phyloP scores from a whole-genome alignment of 805 yeast species.

The Candida palmyrensis region DNA sequence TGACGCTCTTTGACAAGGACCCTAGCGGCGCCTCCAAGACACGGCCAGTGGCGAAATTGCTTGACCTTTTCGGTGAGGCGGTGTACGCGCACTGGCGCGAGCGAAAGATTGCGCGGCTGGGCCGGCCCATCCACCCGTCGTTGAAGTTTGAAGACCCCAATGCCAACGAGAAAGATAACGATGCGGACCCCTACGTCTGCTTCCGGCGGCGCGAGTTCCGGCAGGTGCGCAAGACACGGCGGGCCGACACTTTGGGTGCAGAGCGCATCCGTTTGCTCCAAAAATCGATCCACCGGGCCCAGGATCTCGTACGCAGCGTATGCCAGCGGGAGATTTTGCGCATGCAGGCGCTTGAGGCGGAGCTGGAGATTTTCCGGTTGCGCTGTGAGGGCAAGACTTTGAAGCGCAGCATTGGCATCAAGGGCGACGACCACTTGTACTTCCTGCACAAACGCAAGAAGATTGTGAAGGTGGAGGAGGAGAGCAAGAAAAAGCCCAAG shows the following conservation, averaged over 20 bases:
- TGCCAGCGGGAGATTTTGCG: constrained; percentile 70
- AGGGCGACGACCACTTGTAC: constrained; percentile 81
- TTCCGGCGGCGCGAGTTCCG: constrained; percentile 93
- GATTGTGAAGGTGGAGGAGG: constrained; percentile 28
- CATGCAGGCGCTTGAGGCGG: constrained; percentile 56
- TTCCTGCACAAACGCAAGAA: constrained; percentile 72
- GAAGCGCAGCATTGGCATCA: constrained; percentile 70
- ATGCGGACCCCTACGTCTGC: constrained; percentile 90
- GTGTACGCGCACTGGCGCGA: constrained; percentile 79
- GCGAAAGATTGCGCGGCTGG: constrained; percentile 66
- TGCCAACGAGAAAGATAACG: constrained; percentile 73
- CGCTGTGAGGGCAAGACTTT: constrained; percentile 67
- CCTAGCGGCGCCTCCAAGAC: constrained; percentile 10
- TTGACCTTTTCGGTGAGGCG: constrained; percentile 56
- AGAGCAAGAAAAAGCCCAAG: constrained; percentile 23
- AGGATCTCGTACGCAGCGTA: constrained; percentile 60
- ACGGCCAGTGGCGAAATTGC: constrained; percentile 44
- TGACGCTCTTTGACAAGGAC: constrained; percentile 53
- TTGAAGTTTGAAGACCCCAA: constrained; percentile 79
- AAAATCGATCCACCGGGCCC: constrained; percentile 71
- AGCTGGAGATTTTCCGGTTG: constrained; percentile 62
- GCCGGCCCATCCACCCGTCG: constrained; percentile 66
- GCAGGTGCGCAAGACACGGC: constrained; percentile 92
- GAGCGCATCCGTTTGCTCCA: constrained; percentile 74
- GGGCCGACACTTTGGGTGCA: constrained; percentile 86